Evolutionary conservation across 2,329 filamentous ascomycete genomes (phyloP).

Genomic region (Hymenoscyphus linearis): DNA sequence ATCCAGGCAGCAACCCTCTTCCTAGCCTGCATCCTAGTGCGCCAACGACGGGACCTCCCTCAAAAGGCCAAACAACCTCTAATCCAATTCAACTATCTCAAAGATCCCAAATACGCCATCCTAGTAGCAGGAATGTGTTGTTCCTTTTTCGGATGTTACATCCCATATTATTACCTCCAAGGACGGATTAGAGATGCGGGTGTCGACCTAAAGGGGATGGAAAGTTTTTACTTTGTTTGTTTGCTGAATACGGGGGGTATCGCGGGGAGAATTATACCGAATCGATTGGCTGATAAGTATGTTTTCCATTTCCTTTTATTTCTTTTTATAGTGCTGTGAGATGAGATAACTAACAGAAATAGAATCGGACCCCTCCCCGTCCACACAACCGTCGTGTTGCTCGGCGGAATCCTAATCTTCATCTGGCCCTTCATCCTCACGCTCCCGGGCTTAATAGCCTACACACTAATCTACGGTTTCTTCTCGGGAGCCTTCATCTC

Average conservation of each 20-base stretch:
- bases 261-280: background rate
- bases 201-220: slow-evolving; percentile 39
- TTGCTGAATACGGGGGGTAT: slow-evolving; percentile 30
- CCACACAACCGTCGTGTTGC: slow-evolving; percentile 35
- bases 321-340: slow-evolving; percentile 33
- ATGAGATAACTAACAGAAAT: slow-evolving; percentile 41
- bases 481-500: slow-evolving; percentile 44
- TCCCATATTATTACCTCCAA: slow-evolving; percentile 30
- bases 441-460: slow-evolving; percentile 51
- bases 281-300: slow-evolving; percentile 2
- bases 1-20: slow-evolving; percentile 22
- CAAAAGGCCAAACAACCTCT: slow-evolving; percentile 37
- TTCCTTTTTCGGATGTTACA: slow-evolving; percentile 38
- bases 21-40: slow-evolving; percentile 33
- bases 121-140: slow-evolving; percentile 35
- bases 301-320: background rate
- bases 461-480: slow-evolving; percentile 59
- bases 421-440: slow-evolving; percentile 49
- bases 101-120: slow-evolving; percentile 36
- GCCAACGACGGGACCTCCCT: slow-evolving; percentile 40
- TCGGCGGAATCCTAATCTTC: slow-evolving; percentile 45
- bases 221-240: slow-evolving; percentile 14
- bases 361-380: slow-evolving; percentile 29
- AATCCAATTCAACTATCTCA: slow-evolving; percentile 38
- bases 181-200: slow-evolving; percentile 13